Evolutionary conservation across 2,329 filamentous ascomycete species (phyloP).

Genomic region (Blastomyces parvus): DNA sequence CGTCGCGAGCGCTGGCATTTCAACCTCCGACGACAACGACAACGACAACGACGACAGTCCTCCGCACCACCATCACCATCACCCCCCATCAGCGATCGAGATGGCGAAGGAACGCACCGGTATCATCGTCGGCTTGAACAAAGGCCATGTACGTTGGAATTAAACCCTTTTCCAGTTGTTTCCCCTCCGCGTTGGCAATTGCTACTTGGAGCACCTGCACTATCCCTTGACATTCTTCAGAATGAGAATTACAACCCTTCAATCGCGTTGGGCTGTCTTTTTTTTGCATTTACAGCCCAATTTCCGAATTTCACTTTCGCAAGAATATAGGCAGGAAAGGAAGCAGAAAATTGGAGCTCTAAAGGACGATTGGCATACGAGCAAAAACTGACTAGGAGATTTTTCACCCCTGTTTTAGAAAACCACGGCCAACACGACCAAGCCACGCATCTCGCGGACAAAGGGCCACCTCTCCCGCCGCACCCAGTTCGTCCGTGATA

Average conservation of each 20-base stretch:
- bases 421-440: constrained; percentile 66
- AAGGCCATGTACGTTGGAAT: constrained; percentile 53
- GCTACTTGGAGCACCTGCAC: background rate
- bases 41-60: constrained; percentile 6
- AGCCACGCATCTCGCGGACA: constrained; percentile 70
- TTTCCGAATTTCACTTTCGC: background rate
- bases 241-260: background rate
- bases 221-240: background rate
- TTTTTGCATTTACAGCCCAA: background rate
- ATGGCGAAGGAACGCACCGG: constrained; percentile 45
- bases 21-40: constrained; percentile 13
- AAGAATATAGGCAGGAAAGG: background rate
- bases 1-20: constrained; percentile 9
- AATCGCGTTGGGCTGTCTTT: background rate
- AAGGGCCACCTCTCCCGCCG: constrained; percentile 97
- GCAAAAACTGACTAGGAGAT: constrained; percentile 11
- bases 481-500: constrained; percentile 91
- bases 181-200: constrained; percentile 13
- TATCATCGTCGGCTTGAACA: constrained; percentile 54
- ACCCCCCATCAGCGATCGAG: constrained; percentile 31
- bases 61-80: constrained; percentile 15
- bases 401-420: constrained; percentile 50
- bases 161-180: background rate
- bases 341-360: background rate
- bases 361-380: background rate